phyloP scores from a whole-genome alignment of 257 asterid species.

The Solanum chilense region DNA sequence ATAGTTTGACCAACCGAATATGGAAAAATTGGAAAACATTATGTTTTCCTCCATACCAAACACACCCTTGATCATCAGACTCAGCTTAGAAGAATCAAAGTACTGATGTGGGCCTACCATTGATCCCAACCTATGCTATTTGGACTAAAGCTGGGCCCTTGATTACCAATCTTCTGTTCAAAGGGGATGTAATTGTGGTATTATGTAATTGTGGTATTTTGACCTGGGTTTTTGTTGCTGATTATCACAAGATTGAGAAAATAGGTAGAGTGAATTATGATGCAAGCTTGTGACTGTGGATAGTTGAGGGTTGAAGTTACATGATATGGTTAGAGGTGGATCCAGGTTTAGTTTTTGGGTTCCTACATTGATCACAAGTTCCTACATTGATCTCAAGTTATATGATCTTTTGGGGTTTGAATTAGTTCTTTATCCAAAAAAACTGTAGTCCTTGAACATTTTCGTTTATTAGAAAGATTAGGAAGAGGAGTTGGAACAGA shows the following conservation, averaged over 20 bases:
- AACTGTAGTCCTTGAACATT: not conserved
- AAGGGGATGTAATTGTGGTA: not conserved
- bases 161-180: not conserved
- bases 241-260: not conserved
- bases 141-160: not conserved
- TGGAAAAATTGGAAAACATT: not conserved
- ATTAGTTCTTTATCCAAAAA: not conserved
- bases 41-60: not conserved
- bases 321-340: not conserved
- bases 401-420: not conserved
- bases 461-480: not conserved
- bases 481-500: not conserved
- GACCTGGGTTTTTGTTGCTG: not conserved
- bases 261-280: not conserved
- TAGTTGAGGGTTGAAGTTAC: not conserved
- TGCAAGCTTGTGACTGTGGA: not conserved
- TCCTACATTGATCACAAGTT: not conserved
- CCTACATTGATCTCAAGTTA: not conserved
- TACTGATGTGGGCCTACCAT: not conserved
- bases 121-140: not conserved
- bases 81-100: not conserved
- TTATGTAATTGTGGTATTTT: not conserved
- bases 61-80: not conserved
- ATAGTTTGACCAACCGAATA: not conserved
- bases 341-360: not conserved